Conservation (phyloP, 148 eudicot species). For the Rhododendron ovatum region DNA sequence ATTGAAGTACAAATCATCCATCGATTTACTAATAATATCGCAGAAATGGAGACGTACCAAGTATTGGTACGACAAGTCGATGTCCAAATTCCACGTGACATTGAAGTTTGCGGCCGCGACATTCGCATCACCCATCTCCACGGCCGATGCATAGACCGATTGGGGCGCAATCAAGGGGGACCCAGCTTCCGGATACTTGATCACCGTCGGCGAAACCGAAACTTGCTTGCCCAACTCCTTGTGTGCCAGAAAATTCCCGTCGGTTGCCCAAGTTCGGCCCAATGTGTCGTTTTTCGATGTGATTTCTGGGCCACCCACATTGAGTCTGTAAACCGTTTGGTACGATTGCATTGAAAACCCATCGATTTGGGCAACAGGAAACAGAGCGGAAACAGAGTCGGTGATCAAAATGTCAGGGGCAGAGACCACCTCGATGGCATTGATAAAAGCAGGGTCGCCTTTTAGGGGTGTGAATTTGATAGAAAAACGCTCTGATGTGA, state of each 20-base stretch:
- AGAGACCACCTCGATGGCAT: constrained; percentile 49
- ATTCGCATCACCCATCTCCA: constrained; percentile 32
- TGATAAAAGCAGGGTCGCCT: constrained; percentile 32
- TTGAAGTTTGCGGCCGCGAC: constrained; percentile 31
- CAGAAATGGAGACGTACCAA: constrained; percentile 50
- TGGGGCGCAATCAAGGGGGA: constrained; percentile 41
- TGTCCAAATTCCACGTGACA: constrained; percentile 46
- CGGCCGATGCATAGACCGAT: constrained; percentile 33
- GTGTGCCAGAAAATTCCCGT: constrained; percentile 6
- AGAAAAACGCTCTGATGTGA: constrained; percentile 30
- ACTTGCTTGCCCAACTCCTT: constrained; percentile 24
- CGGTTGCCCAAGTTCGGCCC: constrained; percentile 37
- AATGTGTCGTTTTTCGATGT: constrained; percentile 38
- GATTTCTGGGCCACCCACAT: constrained; percentile 36
- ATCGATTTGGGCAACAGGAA: constrained; percentile 22
- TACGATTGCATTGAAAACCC: constrained; percentile 23
- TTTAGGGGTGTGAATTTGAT: constrained; percentile 30
- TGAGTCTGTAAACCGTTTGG: constrained; percentile 32
- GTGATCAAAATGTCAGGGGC: constrained; percentile 36
- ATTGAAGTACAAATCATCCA: constrained; percentile 48
- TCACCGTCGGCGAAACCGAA: constrained; percentile 23
- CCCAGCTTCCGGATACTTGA: constrained; percentile 32
- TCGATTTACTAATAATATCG: constrained; percentile 45
- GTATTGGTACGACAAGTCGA: constrained; percentile 37
- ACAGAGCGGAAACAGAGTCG: constrained; percentile 28